Conservation (phyloP, 2,329 filamentous ascomycete species). For the Penicillium rolfsii region DNA sequence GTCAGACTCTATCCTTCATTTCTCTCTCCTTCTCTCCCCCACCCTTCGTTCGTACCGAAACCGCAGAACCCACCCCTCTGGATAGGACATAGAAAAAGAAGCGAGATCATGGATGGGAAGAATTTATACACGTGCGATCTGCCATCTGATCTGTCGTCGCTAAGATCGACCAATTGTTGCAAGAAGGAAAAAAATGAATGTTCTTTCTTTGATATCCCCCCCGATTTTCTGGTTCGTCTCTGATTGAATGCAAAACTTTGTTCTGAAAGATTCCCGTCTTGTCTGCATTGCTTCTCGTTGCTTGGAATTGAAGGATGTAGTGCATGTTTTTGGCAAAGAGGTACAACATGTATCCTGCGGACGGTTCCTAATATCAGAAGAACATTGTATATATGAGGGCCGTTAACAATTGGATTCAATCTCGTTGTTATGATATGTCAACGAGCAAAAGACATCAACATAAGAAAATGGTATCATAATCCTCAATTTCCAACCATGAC, state of each 20-base stretch:
- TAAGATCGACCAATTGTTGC: conserved; percentile 3
- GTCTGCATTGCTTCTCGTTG: neutral
- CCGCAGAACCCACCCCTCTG: neutral
- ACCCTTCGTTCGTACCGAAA: neutral
- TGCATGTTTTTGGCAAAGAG: too few species aligned
- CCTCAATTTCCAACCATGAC: conserved; percentile 8
- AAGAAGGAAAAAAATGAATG: conserved; percentile 4
- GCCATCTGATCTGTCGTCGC: conserved; percentile 4
- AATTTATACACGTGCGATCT: neutral
- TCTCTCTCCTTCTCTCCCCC: neutral
- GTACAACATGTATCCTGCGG: too few species aligned
- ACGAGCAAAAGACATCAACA: conserved; percentile 2
- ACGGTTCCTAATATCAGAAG: neutral
- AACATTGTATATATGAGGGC: neutral
- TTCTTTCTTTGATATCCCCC: conserved; percentile 1
- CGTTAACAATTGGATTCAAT: neutral
- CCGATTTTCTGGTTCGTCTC: conserved; percentile 2
- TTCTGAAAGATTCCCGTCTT: neutral
- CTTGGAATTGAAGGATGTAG: too few species aligned
- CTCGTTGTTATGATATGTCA: neutral
- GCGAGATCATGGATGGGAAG: neutral
- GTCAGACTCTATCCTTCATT: neutral
- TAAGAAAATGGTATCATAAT: conserved; percentile 33
- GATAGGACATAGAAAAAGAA: conserved; percentile 10
- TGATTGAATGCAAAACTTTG: neutral